Evolutionary conservation across 345 rosid species (phyloP), one percentile per base, ranked within the genome.

Genomic region (Firmiana major): DNA sequence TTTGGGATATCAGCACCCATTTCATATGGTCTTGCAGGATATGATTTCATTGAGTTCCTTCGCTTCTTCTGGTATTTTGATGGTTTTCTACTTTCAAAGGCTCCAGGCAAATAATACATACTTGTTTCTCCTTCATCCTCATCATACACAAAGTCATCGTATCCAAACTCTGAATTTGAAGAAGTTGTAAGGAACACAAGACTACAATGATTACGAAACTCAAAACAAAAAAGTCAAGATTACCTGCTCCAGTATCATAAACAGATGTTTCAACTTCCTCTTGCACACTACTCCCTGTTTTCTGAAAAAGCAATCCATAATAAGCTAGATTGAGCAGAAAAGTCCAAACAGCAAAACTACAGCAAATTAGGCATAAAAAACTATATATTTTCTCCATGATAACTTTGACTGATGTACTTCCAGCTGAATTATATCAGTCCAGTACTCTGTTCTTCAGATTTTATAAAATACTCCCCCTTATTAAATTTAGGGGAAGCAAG

Each of bases 121-220:
- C 89, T 89, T 66, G 94, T 91, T 84, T 91, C 98, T 71, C 87
- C 96, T 83, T 96, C 99, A 80, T 92, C 98, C 77, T 97, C 98
- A 81, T 92, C 89, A 65, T 88, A 91, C 21, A 80, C 81, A 83
- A 66, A 83, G 68, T 83, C 91, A 73, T 77, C 85, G 76, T 89
- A 94, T 73, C 83, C 92, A 83, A 83, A 83, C 64, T 89, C 98
- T 91, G 88, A 63, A 81, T 63, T 85, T 72, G 57, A 78, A 74
- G 74, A 68, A 84, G n/a, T 55, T 38, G 64, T 81, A 76, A 75
- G 65, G 43, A 46, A 55, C 68, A 80, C n/a, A 59, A 67, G 43
- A 31, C n/a, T 80, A 63, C 68, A 71, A 79, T 79, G 26, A 71
- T 42, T 7, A 63, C 75, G 69, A 40, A 73, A 58, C 68, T 36